These are phyloP conservation scores for Cotoneaster glaucophyllus DNA, from an alignment of 306 rosid genomes.

Conservation along the genomic window DNA sequence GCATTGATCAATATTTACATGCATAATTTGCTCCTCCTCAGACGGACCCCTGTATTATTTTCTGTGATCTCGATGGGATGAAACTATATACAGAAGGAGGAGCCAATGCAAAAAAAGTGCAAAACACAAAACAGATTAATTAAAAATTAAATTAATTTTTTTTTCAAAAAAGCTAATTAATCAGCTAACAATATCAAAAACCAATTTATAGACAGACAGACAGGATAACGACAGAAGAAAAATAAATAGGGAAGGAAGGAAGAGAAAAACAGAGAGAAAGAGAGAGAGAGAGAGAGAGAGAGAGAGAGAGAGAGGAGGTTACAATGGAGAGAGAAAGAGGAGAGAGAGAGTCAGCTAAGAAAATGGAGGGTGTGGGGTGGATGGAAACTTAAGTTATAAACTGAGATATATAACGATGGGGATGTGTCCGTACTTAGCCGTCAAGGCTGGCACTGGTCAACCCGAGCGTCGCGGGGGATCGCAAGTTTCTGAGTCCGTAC, in stretches of 20 bases:
- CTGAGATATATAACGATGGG: not conserved
- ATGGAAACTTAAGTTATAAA: not conserved
- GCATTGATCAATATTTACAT: not conserved
- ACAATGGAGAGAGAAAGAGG: constrained; percentile 10
- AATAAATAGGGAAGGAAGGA: not conserved
- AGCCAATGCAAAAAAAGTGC: not conserved
- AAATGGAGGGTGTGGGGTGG: constrained; percentile 26
- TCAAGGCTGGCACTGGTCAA: constrained; percentile 44
- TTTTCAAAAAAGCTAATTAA: not conserved
- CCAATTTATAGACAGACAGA: not conserved
- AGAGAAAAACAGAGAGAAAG: not conserved
- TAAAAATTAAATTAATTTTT: no score
- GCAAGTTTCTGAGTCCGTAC: constrained; percentile 1
- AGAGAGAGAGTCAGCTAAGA: constrained; percentile 16
- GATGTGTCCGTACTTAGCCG: constrained; percentile 26
- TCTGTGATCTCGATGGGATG: not conserved
- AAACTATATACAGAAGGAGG: not conserved
- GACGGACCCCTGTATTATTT: not conserved
- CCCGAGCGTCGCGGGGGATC: constrained; percentile 47
- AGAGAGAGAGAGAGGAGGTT: not conserved
- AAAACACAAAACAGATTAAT: not conserved
- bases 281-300: constrained; percentile 10
- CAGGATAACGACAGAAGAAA: not conserved
- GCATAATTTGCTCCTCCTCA: not conserved
- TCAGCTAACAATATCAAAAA: not conserved